Percentiles rank a stretch among this genome's conserved stretches.
phyloP scores from a whole-genome alignment of 352 stramenopile genomes.

The Phytophthora colocasiae region DNA sequence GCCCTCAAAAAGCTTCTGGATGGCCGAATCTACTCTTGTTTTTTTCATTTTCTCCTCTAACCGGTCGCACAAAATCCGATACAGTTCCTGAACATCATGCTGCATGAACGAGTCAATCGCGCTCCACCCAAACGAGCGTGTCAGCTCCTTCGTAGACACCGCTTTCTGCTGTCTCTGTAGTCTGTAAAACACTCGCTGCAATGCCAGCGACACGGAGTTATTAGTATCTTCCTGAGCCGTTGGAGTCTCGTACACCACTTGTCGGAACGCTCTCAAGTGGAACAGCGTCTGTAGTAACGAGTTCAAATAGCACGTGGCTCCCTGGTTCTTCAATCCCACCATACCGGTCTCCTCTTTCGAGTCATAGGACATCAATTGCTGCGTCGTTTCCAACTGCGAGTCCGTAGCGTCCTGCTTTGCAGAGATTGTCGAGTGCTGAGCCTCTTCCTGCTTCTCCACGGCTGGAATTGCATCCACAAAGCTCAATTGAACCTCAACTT shows the following conservation, averaged over 20 bases:
- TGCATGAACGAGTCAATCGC: slow-evolving; percentile 93
- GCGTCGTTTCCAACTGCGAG: slow-evolving; percentile 23
- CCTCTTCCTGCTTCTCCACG: slow-evolving; percentile 30
- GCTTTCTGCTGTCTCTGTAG: slow-evolving; percentile 75
- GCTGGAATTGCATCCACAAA: slow-evolving; percentile 33
- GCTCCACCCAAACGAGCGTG: slow-evolving; percentile 93
- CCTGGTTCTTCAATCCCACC: slow-evolving; percentile 91
- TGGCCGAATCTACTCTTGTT: slow-evolving; percentile 79
- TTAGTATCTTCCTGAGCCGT: slow-evolving; percentile 83
- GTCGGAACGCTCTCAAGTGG: slow-evolving; percentile 86
- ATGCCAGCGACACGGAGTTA: slow-evolving; percentile 81
- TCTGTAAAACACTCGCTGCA: slow-evolving; percentile 89
- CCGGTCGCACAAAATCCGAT: slow-evolving; percentile 92
- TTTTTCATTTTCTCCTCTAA: slow-evolving; percentile 95
- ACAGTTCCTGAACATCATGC: slow-evolving; percentile 93
- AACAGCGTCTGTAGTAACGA: slow-evolving; percentile 94
- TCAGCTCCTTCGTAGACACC: slow-evolving; percentile 94
- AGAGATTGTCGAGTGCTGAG: slow-evolving; percentile 9
- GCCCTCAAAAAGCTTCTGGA: slow-evolving; percentile 91
- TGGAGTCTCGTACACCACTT: slow-evolving; percentile 86
- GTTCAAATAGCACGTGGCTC: slow-evolving; percentile 95
- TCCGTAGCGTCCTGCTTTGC: slow-evolving; percentile 7
- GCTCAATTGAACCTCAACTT: slow-evolving; percentile 58
- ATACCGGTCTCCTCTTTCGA: slow-evolving; percentile 88
- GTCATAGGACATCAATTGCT: slow-evolving; percentile 63